Evolutionary conservation across 345 rosid genomes (phyloP).

Genomic region (Populus ilicifolia): DNA sequence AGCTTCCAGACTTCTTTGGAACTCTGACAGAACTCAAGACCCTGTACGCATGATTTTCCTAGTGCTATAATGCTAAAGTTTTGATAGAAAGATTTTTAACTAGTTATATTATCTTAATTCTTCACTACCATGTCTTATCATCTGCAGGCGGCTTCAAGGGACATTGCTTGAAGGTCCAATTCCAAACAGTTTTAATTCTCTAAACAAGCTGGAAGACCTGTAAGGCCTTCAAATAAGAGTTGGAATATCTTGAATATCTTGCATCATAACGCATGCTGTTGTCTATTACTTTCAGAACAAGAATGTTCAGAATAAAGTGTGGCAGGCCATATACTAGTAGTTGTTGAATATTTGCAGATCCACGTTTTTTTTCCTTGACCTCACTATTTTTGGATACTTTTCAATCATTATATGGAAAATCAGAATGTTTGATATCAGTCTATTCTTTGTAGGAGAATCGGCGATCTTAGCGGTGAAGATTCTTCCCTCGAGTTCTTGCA

Average conservation of each 20-base stretch:
- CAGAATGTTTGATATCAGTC: background rate
- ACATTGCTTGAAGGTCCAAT: conserved; percentile 54
- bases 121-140: background rate
- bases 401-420: background rate
- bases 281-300: background rate
- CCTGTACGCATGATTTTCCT: conserved; percentile 35
- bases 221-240: conserved; percentile 21
- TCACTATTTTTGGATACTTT: background rate
- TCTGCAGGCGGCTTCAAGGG: conserved; percentile 46
- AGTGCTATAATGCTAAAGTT: background rate
- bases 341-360: background rate
- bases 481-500: conserved; percentile 47
- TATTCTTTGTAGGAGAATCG: conserved; percentile 41
- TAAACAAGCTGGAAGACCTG: conserved; percentile 45
- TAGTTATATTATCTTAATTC: background rate
- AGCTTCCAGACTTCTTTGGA: conserved; percentile 46
- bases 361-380: background rate
- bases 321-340: background rate
- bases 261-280: background rate
- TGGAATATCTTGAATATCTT: background rate
- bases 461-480: conserved; percentile 45
- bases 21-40: conserved; percentile 37
- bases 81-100: background rate
- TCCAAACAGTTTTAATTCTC: conserved; percentile 41
- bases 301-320: background rate